Evolutionary conservation across 2,329 filamentous ascomycete species (phyloP).

Genomic region (Nemania serpens): DNA sequence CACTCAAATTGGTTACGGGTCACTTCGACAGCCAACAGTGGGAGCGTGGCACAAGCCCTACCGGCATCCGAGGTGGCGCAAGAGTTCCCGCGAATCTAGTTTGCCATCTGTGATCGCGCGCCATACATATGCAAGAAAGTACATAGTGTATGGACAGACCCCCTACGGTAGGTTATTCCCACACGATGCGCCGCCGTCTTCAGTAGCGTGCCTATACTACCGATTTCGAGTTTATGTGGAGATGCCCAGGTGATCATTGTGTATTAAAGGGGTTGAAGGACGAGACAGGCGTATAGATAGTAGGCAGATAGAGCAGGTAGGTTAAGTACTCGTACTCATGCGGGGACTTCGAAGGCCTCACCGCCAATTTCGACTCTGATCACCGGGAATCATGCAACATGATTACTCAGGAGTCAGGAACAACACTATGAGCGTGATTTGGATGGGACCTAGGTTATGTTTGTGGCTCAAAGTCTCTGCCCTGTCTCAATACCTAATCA

Average conservation of each 20-base stretch:
- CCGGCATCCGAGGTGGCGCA: conserved; percentile 15
- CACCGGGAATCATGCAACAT: conserved; percentile 4
- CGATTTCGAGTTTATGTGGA: neutral
- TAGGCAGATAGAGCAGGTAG: too few species aligned
- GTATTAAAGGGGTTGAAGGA: neutral
- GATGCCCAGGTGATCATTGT: neutral
- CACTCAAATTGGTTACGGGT: neutral
- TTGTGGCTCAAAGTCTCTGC: conserved; percentile 8
- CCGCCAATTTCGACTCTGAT: conserved; percentile 14
- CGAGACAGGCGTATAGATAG: neutral
- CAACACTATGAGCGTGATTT: neutral
- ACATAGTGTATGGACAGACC: neutral
- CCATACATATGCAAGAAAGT: neutral
- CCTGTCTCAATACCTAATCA: conserved; percentile 9
- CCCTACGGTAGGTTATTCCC: too few species aligned
- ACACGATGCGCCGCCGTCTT: neutral
- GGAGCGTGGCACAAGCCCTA: conserved; percentile 4
- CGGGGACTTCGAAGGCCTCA: neutral
- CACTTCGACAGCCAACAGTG: neutral
- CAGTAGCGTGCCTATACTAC: neutral
- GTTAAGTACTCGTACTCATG: too few species aligned
- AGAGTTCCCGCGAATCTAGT: conserved; percentile 14
- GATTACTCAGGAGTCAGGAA: neutral
- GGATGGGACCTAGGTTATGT: too few species aligned
- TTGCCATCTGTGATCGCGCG: conserved; percentile 9